Base-by-base conservation (phyloP, 306 rosid species). In the Astragalus glycyphyllos region DNA sequence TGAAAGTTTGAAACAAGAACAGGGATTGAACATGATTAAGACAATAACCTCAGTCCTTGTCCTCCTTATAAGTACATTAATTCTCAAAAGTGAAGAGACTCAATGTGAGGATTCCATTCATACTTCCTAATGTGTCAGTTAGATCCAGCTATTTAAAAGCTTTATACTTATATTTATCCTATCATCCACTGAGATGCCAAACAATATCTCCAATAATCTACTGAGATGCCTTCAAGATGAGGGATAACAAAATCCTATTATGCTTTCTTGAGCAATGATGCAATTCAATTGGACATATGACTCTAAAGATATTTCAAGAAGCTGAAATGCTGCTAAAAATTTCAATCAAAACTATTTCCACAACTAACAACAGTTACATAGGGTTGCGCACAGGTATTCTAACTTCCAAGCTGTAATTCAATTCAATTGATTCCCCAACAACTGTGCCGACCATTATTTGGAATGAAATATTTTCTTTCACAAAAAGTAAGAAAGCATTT, bases 11-110 rank as follows among this genome's bases (percentile, higher is more conserved):
- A 63, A 42, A 45, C 12, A 31, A 58, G 47, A 3, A 51, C 16
- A 53, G 56, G 7, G 42, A 34, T 47, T 60, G 70, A 61, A 40
- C 54, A 70, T 42, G 56, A 57, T 17, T 46, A 46, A 23, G 40
- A 13, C 4, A 11, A 64, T 23, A 64, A 64, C 55, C 55, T 20
- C 7, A 64, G 29, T 65, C n/a, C 1, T 7, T 26, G 40, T 20
- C 54, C 54, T 23, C 51, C 55, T 44, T 35, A 7, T 4, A 44
- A 42, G 20, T 11, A 23, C 29, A 40, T 37, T 6, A 38, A 68
- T 17, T 51, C 23, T 32, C 50, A 38, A 51, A 50, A 64, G 11
- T 44, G 23, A 13, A 58, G 23, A 68, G 63, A 68, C 2, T 20
- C 55, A 3, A 35, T 35, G 2, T 35, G 2, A 35, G 40, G 40